A percentile compares a stretch with the other conserved stretches of the same genome.
Evolutionary conservation across 1,284 basidiomycete species (phyloP).

Genomic region (Pyrrhoderma lamaoense): DNA sequence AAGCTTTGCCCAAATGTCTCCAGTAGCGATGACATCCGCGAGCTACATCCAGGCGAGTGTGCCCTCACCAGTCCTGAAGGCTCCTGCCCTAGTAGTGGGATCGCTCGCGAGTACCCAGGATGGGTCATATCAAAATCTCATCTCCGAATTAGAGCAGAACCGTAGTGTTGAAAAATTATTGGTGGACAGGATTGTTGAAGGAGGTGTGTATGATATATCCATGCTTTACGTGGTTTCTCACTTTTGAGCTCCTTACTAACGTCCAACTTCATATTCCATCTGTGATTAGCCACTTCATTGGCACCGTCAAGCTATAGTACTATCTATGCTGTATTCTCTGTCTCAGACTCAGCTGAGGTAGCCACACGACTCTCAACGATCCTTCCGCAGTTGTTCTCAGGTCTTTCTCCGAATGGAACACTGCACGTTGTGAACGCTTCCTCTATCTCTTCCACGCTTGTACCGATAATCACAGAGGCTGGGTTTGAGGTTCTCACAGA

Average conservation of each 20-base stretch:
- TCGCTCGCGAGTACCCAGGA: conserved; percentile 67
- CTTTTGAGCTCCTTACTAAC: no score
- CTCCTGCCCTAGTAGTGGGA: conserved; percentile 58
- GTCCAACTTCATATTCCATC: conserved; percentile 5
- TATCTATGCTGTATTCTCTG: conserved; percentile 54
- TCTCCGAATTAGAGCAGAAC: conserved; percentile 48
- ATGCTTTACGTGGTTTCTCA: conserved; percentile 16
- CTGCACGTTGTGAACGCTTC: conserved; percentile 56
- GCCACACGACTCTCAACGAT: conserved; percentile 45
- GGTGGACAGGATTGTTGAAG: conserved; percentile 67
- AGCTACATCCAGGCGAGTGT: background rate
- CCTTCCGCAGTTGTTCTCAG: conserved; percentile 48
- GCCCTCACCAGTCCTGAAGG: conserved; percentile 25
- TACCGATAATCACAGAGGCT: conserved; percentile 50
- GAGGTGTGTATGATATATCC: conserved; percentile 42
- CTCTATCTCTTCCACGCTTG: conserved; percentile 35
- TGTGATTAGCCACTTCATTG: conserved; percentile 48
- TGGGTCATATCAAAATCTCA: conserved; percentile 64
- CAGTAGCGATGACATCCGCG: conserved; percentile 10
- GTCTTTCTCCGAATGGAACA: conserved; percentile 57
- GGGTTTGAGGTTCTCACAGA: conserved; percentile 54
- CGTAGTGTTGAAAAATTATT: conserved; percentile 62
- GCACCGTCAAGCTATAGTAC: conserved; percentile 51
- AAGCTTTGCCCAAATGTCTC: conserved; percentile 5
- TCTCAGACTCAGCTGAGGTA: conserved; percentile 53